Evolutionary conservation across 2,329 filamentous ascomycete species (phyloP), one percentile per base, ranked within the genome.

Genomic region (Penicillium hesseltinei): DNA sequence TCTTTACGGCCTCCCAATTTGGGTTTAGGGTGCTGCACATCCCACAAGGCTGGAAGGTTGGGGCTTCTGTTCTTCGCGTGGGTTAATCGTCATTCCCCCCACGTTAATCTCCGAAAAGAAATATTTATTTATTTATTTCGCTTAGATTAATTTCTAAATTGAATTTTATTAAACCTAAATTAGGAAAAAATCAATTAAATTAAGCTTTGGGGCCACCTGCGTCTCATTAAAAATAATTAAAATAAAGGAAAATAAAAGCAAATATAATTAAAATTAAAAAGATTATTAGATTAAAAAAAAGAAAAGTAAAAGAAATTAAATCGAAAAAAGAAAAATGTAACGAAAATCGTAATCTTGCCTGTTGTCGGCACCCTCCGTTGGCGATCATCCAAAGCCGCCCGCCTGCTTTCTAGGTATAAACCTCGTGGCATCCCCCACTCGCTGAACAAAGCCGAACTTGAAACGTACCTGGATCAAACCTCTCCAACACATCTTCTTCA

Each of bases 191-290:
- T 54, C 59, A 54, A 65, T 65, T 62, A 61, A 65, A 62, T 61
- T 67, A 67, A 67, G 65, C 65, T 67, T 67, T 66, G 55, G 62
- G 62, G 62, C 62, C 54, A 56, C 60, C 63, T 60, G 19, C 40
- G 60, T 66, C 62, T 63, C 63, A 65, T 57, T 39, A 31, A 47
- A 52, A 46, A n/a, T 5, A 31, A 29, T 29, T 29, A 38, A 19
- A 49, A 21, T 11, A 48, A 35, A 25, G 0, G 5, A 35, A 42
- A 40, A 45, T 31, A 47, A 51, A n/a, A 11, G 35, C 44, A 51
- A 54, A 58, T 54, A n/a, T 15, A 42, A 31, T 43, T 35, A 15
- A 49, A 44, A 44, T 27, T 3, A 17, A 39, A 48, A 29, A 25
- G 19, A 21, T 5, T 33, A 40, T n/a, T n/a, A 36, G 25, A 27